These are phyloP conservation scores for Schizosaccharomyces pombe DNA, from an alignment of 805 yeast genomes.

Conservation along the genomic window DNA sequence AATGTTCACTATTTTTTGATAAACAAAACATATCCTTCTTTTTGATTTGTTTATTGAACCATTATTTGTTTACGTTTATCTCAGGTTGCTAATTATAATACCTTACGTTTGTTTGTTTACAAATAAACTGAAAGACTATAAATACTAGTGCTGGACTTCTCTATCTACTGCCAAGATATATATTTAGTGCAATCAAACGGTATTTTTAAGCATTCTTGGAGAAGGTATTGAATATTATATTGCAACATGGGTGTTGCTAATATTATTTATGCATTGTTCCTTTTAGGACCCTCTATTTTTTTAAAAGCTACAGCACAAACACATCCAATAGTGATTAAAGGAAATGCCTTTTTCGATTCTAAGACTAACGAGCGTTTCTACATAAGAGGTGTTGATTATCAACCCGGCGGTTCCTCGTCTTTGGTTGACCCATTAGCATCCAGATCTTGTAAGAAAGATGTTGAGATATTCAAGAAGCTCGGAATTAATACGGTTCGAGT, in stretches of 20 bases:
- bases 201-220: too few species aligned
- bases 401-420: slow-evolving; percentile 85
- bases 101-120: too few species aligned
- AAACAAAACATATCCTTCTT: too few species aligned
- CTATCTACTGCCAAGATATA: too few species aligned
- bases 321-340: slow-evolving; percentile 46
- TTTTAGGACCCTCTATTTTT: background rate
- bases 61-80: background rate
- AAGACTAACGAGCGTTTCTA: slow-evolving; percentile 54
- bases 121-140: too few species aligned
- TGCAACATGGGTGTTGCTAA: too few species aligned
- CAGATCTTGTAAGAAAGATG: slow-evolving; percentile 60
- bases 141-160: too few species aligned
- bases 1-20: too few species aligned
- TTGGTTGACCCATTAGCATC: slow-evolving; percentile 62
- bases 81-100: too few species aligned
- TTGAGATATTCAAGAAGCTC: slow-evolving; percentile 52
- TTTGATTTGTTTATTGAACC: background rate
- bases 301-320: background rate
- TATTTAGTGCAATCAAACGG: too few species aligned
- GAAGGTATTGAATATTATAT: too few species aligned
- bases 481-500: slow-evolving; percentile 75
- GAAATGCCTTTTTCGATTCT: slow-evolving; percentile 52
- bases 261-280: background rate
- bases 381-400: slow-evolving; percentile 77